Evolutionary conservation across 768 basidiomycete genomes (phyloP).

Genomic region (Suillus decipiens): DNA sequence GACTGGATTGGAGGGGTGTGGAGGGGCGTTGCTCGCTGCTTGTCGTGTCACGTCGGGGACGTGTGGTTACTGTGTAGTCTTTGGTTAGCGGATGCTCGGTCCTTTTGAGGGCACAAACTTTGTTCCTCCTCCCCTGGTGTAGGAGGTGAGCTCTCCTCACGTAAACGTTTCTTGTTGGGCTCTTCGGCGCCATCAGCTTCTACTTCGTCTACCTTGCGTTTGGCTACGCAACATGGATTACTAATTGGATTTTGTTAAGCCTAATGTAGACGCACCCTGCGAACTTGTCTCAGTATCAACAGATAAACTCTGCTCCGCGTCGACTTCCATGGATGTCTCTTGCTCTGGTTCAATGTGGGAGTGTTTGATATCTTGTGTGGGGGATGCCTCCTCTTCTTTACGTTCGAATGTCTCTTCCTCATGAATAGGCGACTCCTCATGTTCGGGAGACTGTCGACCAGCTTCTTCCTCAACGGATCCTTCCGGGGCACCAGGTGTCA

Average conservation of each 20-base stretch:
- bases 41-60: conserved; percentile 19
- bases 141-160: conserved; percentile 67
- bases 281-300: not conserved
- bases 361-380: conserved; percentile 18
- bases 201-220: conserved; percentile 66
- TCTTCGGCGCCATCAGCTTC: conserved; percentile 50
- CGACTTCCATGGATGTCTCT: conserved; percentile 25
- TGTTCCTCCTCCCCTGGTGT: conserved; percentile 62
- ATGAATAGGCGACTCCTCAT: not conserved
- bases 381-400: not conserved
- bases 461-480: conserved; percentile 1
- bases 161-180: conserved; percentile 55
- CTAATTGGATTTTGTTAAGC: not conserved
- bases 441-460: not conserved
- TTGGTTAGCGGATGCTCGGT: not conserved
- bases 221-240: conserved; percentile 39
- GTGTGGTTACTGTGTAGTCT: conserved; percentile 14
- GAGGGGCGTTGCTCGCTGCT: conserved; percentile 21
- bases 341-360: conserved; percentile 39
- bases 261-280: not conserved
- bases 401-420: not conserved
- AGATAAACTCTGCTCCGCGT: conserved; percentile 9
- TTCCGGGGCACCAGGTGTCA: not conserved
- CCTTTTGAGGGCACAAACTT: conserved; percentile 29
- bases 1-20: conserved; percentile 18